Percentiles rank a stretch among this genome's conserved stretches.
phyloP scores from a whole-genome alignment of 1,284 basidiomycete genomes.

The Fistulina hepatica region DNA sequence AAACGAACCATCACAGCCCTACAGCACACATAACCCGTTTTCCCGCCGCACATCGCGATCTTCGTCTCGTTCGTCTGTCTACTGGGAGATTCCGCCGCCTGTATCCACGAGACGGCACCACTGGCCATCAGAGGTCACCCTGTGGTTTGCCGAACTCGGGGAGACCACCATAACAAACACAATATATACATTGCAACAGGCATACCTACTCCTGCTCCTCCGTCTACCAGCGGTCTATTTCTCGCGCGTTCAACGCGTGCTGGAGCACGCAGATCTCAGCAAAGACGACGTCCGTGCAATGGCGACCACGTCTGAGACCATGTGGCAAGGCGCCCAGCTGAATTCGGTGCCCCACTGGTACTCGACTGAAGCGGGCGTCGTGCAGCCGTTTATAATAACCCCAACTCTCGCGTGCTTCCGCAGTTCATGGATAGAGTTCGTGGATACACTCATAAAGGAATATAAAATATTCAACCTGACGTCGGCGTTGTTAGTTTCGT shows the following conservation, averaged over 20 bases:
- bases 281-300: constrained; percentile 33
- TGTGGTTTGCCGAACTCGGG: no score
- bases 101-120: no score
- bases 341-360: neutral
- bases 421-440: constrained; percentile 59
- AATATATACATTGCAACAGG: no score
- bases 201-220: constrained; percentile 45
- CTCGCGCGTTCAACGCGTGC: constrained; percentile 47
- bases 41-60: no score
- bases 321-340: neutral
- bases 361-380: neutral
- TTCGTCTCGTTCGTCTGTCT: no score
- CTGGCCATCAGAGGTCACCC: no score
- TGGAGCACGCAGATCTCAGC: constrained; percentile 52
- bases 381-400: constrained; percentile 1
- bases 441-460: constrained; percentile 57
- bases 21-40: no score
- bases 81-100: no score
- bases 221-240: constrained; percentile 53
- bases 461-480: constrained; percentile 74
- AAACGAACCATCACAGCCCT: no score
- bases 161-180: no score
- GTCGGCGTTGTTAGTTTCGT: constrained; percentile 62
- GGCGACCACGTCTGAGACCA: neutral
- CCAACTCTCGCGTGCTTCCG: constrained; percentile 47